Base-by-base conservation (phyloP, 495 filamentous ascomycete genomes). In the Trichoderma orchidacearum region DNA sequence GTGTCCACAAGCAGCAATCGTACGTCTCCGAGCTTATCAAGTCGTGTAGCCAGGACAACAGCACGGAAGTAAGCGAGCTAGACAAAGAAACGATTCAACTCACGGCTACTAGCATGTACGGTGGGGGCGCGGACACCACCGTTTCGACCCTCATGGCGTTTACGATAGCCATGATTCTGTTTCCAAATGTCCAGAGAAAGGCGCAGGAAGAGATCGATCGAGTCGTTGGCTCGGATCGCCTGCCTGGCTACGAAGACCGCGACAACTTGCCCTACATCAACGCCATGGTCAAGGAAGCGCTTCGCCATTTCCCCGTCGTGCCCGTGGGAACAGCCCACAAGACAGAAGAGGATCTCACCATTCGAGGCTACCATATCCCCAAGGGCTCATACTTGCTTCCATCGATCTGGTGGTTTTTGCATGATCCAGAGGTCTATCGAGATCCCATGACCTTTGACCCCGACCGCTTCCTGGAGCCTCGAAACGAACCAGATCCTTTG, bases 181-280 rank as follows among this genome's bases (percentile, higher is more conserved):
- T 57, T 50, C 66, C 66, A 5, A 60, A 67, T 12, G 60, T 63
- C 23, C 64, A 66, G 41, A 53, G 31, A 34, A 59, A 56, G n/a
- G 66, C 59, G 6, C 78, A 80, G 53, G 73, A 73, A 53, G 78
- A 82, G 58, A 63, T 83, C 13, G 77, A 81, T 59, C 59, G 62
- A 13, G 73, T 80, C 5, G 67, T 81, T 17, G 77, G 77, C 17
- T 52, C 61, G 25, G 66, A 67, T 27, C 63, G 78, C 4, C 63
- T 73, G 15, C 79, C 79, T 0, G 70, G 61, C 52, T 54, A 65
- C 32, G 62, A 68, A 13, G 75, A 79, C 59, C 62, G 63, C 4
- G 60, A 62, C 2, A 66, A 66, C 11, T 57, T 80, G 4, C 74
- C 75, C 0, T 75, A 73, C 29, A 56, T 72, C n/a, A 61, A 68